Evolutionary conservation across 2,329 filamentous ascomycete genomes (phyloP).

Genomic region (Berkeleyomyces basicola): DNA sequence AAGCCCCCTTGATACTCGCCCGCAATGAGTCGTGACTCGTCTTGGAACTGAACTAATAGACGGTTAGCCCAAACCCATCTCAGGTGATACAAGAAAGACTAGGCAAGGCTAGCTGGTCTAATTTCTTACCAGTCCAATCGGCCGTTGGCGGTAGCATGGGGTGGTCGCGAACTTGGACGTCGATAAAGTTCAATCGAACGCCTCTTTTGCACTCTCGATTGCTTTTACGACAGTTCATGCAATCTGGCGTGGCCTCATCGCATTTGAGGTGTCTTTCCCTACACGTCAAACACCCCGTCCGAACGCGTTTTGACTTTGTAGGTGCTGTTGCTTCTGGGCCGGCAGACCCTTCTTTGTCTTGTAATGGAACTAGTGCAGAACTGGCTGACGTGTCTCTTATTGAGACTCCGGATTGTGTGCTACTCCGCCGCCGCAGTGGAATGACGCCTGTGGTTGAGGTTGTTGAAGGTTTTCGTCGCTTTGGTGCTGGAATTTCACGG

Average conservation of each 20-base stretch:
- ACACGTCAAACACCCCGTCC: constrained; percentile 83
- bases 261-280: constrained; percentile 82
- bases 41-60: constrained; percentile 53
- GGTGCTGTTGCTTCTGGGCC: constrained; percentile 4
- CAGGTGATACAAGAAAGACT: constrained; percentile 7
- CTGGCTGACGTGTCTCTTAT: background rate
- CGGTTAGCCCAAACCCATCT: constrained; percentile 2
- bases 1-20: constrained; percentile 75
- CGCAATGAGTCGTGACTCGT: constrained; percentile 79
- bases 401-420: constrained; percentile 9
- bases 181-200: constrained; percentile 79
- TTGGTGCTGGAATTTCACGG: constrained; percentile 6
- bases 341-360: constrained; percentile 1
- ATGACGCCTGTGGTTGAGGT: background rate
- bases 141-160: constrained; percentile 43
- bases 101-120: background rate
- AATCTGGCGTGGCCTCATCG: constrained; percentile 51
- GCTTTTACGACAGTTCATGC: constrained; percentile 75
- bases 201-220: constrained; percentile 74
- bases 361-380: background rate
- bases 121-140: constrained; percentile 43
- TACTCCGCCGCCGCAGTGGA: constrained; percentile 8
- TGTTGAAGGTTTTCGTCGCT: constrained; percentile 9
- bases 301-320: constrained; percentile 62
- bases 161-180: constrained; percentile 56